Base-by-base conservation (phyloP, 306 rosid genomes). In the Sphenostylis stenocarpa region DNA sequence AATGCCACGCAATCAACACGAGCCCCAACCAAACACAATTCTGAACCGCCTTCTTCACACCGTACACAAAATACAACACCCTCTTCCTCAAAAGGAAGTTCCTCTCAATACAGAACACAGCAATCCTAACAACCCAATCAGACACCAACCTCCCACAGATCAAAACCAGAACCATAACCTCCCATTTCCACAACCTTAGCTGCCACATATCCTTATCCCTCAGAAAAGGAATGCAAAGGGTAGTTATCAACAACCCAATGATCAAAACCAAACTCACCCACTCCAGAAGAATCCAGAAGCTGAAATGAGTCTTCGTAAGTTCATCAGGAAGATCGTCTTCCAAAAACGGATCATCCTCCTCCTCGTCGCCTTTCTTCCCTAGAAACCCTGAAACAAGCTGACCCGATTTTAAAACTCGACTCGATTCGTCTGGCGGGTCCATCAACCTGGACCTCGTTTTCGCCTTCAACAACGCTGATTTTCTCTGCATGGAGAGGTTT, bases 121-220 rank as follows among this genome's bases (percentile, higher is more conserved):
- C 26, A 1, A 91, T 65, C 31, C 84, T 76, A 12, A 91, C 84
- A 24, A 84, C 78, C 98, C 98, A 93, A 65, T 87, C 97, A 10
- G 98, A 93, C 3, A 93, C 93, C 82, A 93, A 82, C 20, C 97
- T 69, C 4, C 98, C 98, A 63, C 96, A 93, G 1, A 93, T 93
- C 63, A 91, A 33, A 56, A 91, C 90, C 81, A 91, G 31, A 74
- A 93, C 7, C 89, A 91, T 45, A 4, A 93, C 83, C 77, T 93
- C 97, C 98, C 98, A 93, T 82, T 89, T 91, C 98, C 98, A 93
- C 20, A 93, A 11, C 28, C 45, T 69, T 16, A 93, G 80, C 39
- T 89, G 76, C 97, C 96, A 91, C 24, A 88, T 64, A 20, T 76
- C 38, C 79, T 70, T 84, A 1, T 49, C 3, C 71, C 91, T 81